Evolutionary conservation across 768 basidiomycete genomes (phyloP), one percentile per base, ranked within the genome.

Genomic region (Amyloporia xantha): DNA sequence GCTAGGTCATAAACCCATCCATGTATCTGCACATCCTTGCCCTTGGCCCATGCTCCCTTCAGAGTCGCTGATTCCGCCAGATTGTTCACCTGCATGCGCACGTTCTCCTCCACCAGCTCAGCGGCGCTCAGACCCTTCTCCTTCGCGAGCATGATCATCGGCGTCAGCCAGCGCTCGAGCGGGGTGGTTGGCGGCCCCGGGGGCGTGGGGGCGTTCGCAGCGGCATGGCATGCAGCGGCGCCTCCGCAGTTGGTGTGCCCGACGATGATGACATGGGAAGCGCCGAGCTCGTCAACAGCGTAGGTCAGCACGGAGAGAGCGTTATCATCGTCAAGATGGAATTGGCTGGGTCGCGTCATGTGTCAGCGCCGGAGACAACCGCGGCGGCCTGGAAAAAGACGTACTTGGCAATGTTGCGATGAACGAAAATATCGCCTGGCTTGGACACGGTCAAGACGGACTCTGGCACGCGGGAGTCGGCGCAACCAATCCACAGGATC

Each of bases 161-260:
- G 85, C 23, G 73, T 69, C 40, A 92, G 71, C 86, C 88, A 93
- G 44, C 78, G 77, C 23, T 74, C 74, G 54, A 93, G 74, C 74
- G 63, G 46, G 43, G 53, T 41, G 25, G 23, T n/a, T 39, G 57
- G 20, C 63, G 60, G 25, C 56, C 65, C 23, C 62, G 63, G 43
- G 61, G 59, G 46, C 43, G 71, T 56, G 5, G 55, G 47, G 13
- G 66, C 59, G n/a, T 63, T 66, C 48, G 69, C 72, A 37, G 79
- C 76, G 0, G 62, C 57, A 35, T 78, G 66, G 42, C 79, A 79
- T 4, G 83, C 81, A 0, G 68, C 63, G 2, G 78, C 85, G 44
- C 91, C 91, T 47, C 89, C 91, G 62, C 91, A 95, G 48, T 79
- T 71, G 10, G 84, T 81, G 62, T 95, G 91, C 15, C 91, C 91